Percentiles rank a stretch among this genome's conserved stretches.
phyloP scores from a whole-genome alignment of 768 basidiomycete species.

The Tubosaeta brunneosetosa region DNA sequence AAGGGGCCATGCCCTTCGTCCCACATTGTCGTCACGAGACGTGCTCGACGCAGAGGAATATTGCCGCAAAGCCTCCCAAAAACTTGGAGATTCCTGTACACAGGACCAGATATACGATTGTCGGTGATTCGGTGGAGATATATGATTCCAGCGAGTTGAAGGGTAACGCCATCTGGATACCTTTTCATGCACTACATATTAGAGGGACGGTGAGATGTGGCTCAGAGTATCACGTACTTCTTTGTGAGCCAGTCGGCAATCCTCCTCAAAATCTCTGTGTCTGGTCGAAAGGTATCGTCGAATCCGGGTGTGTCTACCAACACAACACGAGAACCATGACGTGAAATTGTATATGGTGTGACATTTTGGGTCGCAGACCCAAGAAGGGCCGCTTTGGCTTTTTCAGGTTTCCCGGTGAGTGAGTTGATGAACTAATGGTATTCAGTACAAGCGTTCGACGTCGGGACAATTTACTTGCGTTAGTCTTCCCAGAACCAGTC shows the following conservation, averaged over 20 bases:
- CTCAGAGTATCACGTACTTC: neutral
- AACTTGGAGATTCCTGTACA: conserved; percentile 26
- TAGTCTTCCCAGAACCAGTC: neutral
- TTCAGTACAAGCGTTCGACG: neutral
- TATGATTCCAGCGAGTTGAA: conserved; percentile 29
- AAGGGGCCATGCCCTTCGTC: conserved; percentile 5
- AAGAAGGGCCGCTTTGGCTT: neutral
- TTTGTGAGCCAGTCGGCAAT: neutral
- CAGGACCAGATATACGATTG: conserved; percentile 31
- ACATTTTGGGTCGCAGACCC: neutral
- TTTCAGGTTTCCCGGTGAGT: neutral
- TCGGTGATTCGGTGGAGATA: conserved; percentile 35
- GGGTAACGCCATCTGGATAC: neutral
- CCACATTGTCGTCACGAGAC: conserved; percentile 38
- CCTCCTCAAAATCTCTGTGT: neutral
- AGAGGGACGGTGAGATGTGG: neutral
- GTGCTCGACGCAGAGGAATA: conserved; percentile 4
- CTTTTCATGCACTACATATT: neutral
- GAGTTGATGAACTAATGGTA: neutral
- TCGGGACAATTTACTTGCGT: neutral
- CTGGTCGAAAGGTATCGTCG: neutral
- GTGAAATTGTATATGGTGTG: neutral
- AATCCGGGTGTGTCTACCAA: neutral
- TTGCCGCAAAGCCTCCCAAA: conserved; percentile 33
- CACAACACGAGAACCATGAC: neutral